A percentile compares a stretch with the other conserved stretches of the same genome.
These are phyloP conservation scores for Trypanosoma scelopori DNA, from an alignment of 208 protist species.

Conservation along the genomic window DNA sequence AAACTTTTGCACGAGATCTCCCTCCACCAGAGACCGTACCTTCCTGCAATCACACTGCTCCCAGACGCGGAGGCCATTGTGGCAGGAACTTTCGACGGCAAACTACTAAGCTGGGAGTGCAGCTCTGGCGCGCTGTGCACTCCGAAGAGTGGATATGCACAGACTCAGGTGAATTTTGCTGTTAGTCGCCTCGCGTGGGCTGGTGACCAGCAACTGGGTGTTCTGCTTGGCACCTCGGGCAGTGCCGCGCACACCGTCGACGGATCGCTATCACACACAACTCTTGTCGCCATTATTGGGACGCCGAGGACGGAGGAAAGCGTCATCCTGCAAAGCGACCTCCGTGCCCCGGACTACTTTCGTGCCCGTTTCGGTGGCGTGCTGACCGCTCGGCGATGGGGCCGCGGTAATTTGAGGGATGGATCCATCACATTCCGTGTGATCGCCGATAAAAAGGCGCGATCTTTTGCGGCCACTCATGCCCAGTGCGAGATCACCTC, in stretches of 20 bases:
- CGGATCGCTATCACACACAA: background rate
- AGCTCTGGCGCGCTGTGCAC: conserved; percentile 61
- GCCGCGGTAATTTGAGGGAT: background rate
- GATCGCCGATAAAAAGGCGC: background rate
- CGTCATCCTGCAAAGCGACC: conserved; percentile 35
- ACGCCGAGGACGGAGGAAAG: conserved; percentile 33
- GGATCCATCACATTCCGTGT: conserved; percentile 15
- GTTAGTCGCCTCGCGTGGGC: conserved; percentile 59
- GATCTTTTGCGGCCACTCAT: background rate
- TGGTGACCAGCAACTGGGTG: conserved; percentile 48
- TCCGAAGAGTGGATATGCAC: conserved; percentile 38
- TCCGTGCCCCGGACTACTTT: conserved; percentile 44
- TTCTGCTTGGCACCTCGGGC: conserved; percentile 25
- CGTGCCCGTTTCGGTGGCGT: conserved; percentile 50
- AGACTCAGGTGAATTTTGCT: conserved; percentile 34
- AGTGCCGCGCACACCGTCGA: background rate
- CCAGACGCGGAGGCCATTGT: conserved; percentile 75
- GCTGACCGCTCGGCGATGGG: conserved; percentile 28
- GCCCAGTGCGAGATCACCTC: background rate
- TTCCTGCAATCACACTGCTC: conserved; percentile 41
- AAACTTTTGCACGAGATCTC: conserved; percentile 50
- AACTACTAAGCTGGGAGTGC: conserved; percentile 63
- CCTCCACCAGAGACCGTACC: conserved; percentile 37
- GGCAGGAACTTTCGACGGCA: conserved; percentile 35
- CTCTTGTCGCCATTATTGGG: conserved; percentile 18